Percentiles rank a stretch among this genome's conserved stretches.
These are phyloP conservation scores for Arachis stenosperma DNA, from an alignment of 306 rosid species.

Conservation along the genomic window DNA sequence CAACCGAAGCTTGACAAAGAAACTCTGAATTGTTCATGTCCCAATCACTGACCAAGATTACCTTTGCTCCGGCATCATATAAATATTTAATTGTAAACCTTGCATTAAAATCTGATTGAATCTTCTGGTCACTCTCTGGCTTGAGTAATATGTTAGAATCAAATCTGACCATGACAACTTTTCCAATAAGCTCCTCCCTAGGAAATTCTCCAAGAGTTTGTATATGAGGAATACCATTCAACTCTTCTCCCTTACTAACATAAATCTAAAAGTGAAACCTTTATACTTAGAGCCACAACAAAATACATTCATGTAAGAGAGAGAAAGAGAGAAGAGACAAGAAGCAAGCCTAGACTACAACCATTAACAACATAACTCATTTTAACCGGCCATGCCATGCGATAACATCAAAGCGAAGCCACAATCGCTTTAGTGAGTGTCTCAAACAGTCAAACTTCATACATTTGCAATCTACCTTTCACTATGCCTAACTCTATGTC, in stretches of 20 bases:
- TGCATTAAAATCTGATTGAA: slow-evolving; percentile 49
- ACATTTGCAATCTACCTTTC: slow-evolving; percentile 9
- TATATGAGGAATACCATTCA: slow-evolving; percentile 64
- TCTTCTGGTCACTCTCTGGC: slow-evolving; percentile 40
- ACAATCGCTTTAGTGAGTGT: slow-evolving; percentile 1
- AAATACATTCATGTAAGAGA: slow-evolving; percentile 18
- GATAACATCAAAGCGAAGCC: slow-evolving; percentile 12
- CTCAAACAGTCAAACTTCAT: background rate
- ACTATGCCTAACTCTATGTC: background rate
- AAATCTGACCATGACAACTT: slow-evolving; percentile 82
- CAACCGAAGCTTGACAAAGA: slow-evolving; percentile 43
- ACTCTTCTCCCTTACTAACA: slow-evolving; percentile 49
- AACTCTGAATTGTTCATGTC: slow-evolving; percentile 43
- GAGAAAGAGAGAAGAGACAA: background rate
- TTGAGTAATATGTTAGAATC: slow-evolving; percentile 70
- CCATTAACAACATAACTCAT: background rate
- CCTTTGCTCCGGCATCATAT: slow-evolving; percentile 61
- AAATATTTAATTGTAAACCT: slow-evolving; percentile 67
- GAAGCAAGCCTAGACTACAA: slow-evolving; percentile 3
- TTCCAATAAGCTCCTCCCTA: slow-evolving; percentile 66
- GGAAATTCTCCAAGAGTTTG: slow-evolving; percentile 82
- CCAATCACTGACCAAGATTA: slow-evolving; percentile 82
- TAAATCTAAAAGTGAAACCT: slow-evolving; percentile 48
- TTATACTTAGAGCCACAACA: slow-evolving; percentile 36
- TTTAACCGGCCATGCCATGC: background rate